Base-by-base conservation (phyloP, 1,139 yeast species). In the Nakaseomyces kungkrabaensis region DNA sequence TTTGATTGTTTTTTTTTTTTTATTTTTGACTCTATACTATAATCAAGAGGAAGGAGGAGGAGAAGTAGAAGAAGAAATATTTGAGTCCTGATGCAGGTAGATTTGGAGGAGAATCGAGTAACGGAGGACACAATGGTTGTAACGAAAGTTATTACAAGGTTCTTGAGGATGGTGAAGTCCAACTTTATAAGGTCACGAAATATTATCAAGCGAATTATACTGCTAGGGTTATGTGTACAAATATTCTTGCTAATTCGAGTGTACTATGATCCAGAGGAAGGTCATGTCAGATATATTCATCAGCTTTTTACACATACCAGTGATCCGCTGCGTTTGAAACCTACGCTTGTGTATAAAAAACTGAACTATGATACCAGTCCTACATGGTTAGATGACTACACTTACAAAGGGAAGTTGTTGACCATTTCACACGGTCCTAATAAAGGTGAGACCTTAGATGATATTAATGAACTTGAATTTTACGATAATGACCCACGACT, bases 401-500 rank as follows among this genome's bases (percentile, higher is more conserved):
- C 51, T n/a, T 43, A 59, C 45, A 49, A 53, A 7, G 50, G 48
- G 27, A 52, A 56, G 40, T 53, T 59, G 13, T 43, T 59, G 45
- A 56, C 59, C 24, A 41, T 54, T 3, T 32, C 43, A 6, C 33
- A 46, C 32, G 63, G 63, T 7, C 50, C 56, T 0, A 37, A 50
- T 5, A 51, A 41, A 38, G 58, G 58, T 8, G 40, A 48, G 13
- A 41, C 38, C 13, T 42, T 57, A n/a, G 43, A 43, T 0, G 46
- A 54, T 11, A 50, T 59, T 2, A 54, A 53, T 25, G 57, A 60
- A 1, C 45, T 57, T 32, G 37, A 47, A 25, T 56, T 56, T 41
- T 62, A 62, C 47, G 61, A 62, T 33, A 48, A 52, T 37, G 65
- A 60, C 50, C 66, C 66, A 31, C 48, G 61, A 22, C 49, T 62